Percentiles rank a stretch among this genome's conserved stretches.
These are phyloP conservation scores for Blumeria hordei DNA, from an alignment of 2,329 filamentous ascomycete species.

Conservation along the genomic window DNA sequence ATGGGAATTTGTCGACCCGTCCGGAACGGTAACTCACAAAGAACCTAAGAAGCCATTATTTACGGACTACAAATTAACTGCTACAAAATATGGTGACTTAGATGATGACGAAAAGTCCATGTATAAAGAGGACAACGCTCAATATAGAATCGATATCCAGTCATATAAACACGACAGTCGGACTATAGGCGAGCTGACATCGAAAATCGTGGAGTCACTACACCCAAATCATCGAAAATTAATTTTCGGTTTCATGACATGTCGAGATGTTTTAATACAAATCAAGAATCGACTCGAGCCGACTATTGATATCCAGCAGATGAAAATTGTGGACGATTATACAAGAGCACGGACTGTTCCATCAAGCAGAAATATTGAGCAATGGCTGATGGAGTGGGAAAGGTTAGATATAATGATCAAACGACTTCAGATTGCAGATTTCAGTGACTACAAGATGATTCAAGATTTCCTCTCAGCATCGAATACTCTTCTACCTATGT, in stretches of 20 bases:
- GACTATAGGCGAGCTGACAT: not conserved
- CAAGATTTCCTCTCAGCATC: not conserved
- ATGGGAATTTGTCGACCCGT: not conserved
- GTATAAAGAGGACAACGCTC: not conserved
- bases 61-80: not conserved
- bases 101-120: not conserved
- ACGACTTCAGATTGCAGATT: not conserved
- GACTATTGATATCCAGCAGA: not conserved
- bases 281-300: not conserved
- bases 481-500: not conserved
- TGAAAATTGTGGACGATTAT: not conserved
- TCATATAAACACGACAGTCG: not conserved
- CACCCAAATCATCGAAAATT: not conserved
- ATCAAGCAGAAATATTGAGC: not conserved
- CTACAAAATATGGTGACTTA: not conserved
- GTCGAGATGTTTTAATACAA: not conserved
- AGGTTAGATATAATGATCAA: not conserved
- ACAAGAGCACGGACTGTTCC: not conserved
- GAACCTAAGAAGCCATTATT: not conserved
- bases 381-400: slow-evolving; percentile 1
- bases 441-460: not conserved
- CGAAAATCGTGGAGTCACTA: not conserved
- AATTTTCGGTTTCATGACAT: not conserved
- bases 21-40: not conserved
- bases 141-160: not conserved